Conservation (phyloP, 2,329 filamentous ascomycete genomes). For the Nannizziopsis arthrosporioides region DNA sequence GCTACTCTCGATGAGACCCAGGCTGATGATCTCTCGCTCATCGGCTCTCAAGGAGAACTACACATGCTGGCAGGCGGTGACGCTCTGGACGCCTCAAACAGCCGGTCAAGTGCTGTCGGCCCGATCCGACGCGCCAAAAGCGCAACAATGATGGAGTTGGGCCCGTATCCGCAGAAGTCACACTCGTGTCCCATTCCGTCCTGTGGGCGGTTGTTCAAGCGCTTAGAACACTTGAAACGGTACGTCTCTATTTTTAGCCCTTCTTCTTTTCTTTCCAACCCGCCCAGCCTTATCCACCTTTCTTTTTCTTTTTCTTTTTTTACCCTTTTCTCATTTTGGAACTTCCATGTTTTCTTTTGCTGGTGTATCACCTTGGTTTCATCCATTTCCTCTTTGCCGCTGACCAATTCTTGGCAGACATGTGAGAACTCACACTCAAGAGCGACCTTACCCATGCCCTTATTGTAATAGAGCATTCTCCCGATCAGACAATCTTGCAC, state of each 20-base stretch:
- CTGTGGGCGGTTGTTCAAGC: conserved; percentile 94
- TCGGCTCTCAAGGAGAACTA: conserved; percentile 58
- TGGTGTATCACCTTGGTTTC: background rate
- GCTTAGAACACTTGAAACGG: conserved; percentile 97
- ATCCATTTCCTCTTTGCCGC: conserved; percentile 35
- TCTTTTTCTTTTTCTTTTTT: conserved; percentile 17
- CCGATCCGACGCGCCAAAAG: conserved; percentile 83
- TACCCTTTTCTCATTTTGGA: conserved; percentile 17
- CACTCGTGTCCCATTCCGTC: conserved; percentile 99
- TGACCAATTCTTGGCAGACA: conserved; percentile 55
- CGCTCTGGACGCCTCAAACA: conserved; percentile 37
- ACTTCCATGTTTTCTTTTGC: conserved; percentile 28
- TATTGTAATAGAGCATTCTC: conserved; percentile 99
- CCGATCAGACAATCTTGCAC: conserved; percentile 94
- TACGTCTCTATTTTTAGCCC: conserved; percentile 44
- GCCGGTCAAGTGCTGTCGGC: conserved; percentile 45
- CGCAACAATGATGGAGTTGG: conserved; percentile 91
- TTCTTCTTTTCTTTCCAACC: conserved; percentile 18
- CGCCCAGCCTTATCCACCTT: conserved; percentile 17
- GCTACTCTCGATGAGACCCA: conserved; percentile 75
- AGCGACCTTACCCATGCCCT: conserved; percentile 94
- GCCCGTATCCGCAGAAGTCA: conserved; percentile 92
- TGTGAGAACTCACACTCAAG: conserved; percentile 97
- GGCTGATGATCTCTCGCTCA: conserved; percentile 55
- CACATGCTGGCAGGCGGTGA: conserved; percentile 53